A percentile compares a stretch with the other conserved stretches of the same genome.
phyloP scores from a whole-genome alignment of 2,329 filamentous ascomycete genomes.

The Fusarium proliferatum region DNA sequence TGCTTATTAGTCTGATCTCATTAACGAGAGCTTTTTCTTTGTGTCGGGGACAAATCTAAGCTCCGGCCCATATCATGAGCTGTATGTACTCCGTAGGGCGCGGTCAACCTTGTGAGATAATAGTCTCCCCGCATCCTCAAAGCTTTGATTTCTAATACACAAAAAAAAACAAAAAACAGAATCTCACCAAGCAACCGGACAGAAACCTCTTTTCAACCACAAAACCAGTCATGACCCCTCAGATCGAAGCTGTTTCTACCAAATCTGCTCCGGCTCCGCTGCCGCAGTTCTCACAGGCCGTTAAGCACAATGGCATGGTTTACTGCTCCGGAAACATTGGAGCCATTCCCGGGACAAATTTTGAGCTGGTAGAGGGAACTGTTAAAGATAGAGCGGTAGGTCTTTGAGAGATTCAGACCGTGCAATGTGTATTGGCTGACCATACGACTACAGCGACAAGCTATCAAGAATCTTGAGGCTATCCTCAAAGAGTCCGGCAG shows the following conservation, averaged over 20 bases:
- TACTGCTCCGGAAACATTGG: slow-evolving; percentile 75
- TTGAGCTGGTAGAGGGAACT: slow-evolving; percentile 64
- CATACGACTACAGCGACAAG: neutral
- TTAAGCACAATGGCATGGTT: slow-evolving; percentile 73
- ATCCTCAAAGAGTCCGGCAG: slow-evolving; percentile 71
- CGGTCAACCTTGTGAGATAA: neutral
- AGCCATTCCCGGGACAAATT: slow-evolving; percentile 63
- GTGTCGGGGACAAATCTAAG: neutral
- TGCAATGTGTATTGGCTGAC: neutral
- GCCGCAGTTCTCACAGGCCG: slow-evolving; percentile 67
- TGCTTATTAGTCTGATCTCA: neutral
- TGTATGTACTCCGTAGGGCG: neutral
- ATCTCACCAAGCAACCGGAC: neutral
- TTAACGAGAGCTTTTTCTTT: neutral
- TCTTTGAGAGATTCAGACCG: neutral
- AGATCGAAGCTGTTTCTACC: slow-evolving; percentile 6
- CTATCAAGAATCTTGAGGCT: slow-evolving; percentile 29
- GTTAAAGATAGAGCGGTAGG: slow-evolving; percentile 2
- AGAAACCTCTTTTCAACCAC: neutral
- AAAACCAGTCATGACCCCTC: neutral
- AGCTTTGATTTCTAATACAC: neutral
- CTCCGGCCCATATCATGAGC: neutral
- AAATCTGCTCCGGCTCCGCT: slow-evolving; percentile 50
- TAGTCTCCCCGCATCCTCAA: neutral
- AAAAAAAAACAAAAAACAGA: neutral